Percentiles rank a stretch among this genome's conserved stretches.
These are phyloP conservation scores for Sporothrix variecibatus DNA, from an alignment of 2,329 filamentous ascomycete genomes.

Conservation along the genomic window DNA sequence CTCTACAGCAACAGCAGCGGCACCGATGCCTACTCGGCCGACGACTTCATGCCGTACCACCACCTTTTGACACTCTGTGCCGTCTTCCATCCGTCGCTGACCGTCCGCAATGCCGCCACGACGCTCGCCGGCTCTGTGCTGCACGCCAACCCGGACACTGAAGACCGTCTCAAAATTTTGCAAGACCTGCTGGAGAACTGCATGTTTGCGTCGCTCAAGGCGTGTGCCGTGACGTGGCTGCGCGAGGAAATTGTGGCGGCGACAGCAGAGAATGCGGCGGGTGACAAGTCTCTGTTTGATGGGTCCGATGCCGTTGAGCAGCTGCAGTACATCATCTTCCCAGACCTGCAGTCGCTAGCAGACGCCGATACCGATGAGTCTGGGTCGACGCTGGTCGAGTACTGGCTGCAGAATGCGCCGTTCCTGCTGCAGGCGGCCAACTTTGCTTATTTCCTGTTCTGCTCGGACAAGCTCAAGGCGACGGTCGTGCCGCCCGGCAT, in stretches of 20 bases:
- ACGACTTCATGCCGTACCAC: conserved; percentile 59
- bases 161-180: conserved; percentile 61
- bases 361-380: conserved; percentile 31
- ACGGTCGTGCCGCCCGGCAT: conserved; percentile 58
- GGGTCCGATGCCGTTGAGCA: conserved; percentile 58
- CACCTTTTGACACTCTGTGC: conserved; percentile 60
- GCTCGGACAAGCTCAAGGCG: conserved; percentile 43
- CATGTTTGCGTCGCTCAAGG: conserved; percentile 63
- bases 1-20: conserved; percentile 17
- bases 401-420: conserved; percentile 53
- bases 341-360: conserved; percentile 52
- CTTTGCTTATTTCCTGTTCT: conserved; percentile 60
- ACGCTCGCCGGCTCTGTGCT: conserved; percentile 55
- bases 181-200: conserved; percentile 67
- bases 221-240: conserved; percentile 63
- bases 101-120: conserved; percentile 57
- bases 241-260: conserved; percentile 59
- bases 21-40: conserved; percentile 38
- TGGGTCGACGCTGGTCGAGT: conserved; percentile 47
- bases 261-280: conserved; percentile 35
- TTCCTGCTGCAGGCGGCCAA: conserved; percentile 63
- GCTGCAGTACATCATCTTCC: conserved; percentile 64
- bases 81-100: conserved; percentile 58
- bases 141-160: conserved; percentile 61
- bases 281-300: conserved; percentile 46